These are phyloP conservation scores for Kewa caespitosa DNA, from an alignment of 179 eudicot species.

Conservation along the genomic window DNA sequence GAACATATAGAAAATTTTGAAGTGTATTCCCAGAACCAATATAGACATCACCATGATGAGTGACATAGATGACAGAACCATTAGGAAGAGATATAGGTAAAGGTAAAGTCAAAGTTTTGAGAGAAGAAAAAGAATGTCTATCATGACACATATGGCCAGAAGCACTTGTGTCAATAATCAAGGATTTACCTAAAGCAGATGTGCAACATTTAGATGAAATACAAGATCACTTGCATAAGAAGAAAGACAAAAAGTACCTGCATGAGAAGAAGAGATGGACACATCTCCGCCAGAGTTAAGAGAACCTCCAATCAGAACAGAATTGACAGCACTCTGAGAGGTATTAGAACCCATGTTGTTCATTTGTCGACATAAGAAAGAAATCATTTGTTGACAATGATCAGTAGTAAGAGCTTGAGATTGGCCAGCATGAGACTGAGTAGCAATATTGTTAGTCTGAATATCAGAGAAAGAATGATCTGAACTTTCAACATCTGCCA, in stretches of 20 bases:
- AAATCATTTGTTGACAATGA: neutral
- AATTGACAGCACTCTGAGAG: neutral
- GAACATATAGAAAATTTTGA: neutral
- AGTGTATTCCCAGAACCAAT: neutral
- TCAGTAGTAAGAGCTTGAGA: neutral
- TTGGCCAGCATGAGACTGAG: too few relatives aligned
- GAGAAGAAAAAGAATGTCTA: neutral
- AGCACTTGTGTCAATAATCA: constrained; percentile 1
- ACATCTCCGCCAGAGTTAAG: too few relatives aligned
- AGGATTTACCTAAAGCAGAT: neutral
- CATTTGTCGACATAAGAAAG: neutral
- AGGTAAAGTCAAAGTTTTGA: neutral
- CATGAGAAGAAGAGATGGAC: neutral
- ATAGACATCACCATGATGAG: neutral
- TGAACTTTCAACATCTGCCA: neutral
- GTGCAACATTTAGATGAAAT: neutral
- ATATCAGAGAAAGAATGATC: neutral
- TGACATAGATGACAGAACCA: neutral
- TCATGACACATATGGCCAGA: neutral
- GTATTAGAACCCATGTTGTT: neutral
- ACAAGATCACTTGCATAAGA: neutral
- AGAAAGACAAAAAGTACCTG: neutral
- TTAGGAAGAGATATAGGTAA: neutral
- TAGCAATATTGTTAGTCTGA: too few relatives aligned
- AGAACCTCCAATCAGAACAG: too few relatives aligned